Evolutionary conservation across 2,329 filamentous ascomycete genomes (phyloP), one percentile per base, ranked within the genome.

Genomic region (Malbranchea cinnamomea): DNA sequence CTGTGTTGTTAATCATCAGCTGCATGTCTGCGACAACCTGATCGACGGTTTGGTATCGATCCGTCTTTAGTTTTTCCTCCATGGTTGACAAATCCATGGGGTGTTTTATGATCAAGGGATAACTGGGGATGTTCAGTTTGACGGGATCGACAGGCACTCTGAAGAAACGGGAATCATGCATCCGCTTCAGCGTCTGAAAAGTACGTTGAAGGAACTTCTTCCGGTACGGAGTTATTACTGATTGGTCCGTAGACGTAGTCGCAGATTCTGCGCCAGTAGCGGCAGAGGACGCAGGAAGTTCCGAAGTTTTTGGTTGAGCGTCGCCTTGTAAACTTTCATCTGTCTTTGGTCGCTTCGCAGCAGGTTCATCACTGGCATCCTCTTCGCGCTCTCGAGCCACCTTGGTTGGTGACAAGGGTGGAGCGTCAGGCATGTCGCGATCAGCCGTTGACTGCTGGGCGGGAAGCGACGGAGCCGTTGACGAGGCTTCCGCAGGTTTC

Each of bases 71-170:
- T 41, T 80, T 85, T 30, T 67, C 64, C 48, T 95, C 87, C 46
- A 98, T 80, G 6, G 77, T 77, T 22, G 68, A 65, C 21, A 98
- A 67, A 52, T 95, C 87, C 64, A 92, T 85, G 0, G 85, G 85
- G 17, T 76, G 67, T 21, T 74, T 69, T 41, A 95, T 74, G 20
- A 77, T 63, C 2, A 69, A 60, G 39, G 78, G 80, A 38, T 83
- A 79, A 2, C 72, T 74, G 32, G 81, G 83, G 23, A 95, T 72
- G 16, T 61, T 64, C 23, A 93, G 68, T 54, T 78, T 81, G 14
- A 87, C 60, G 22, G 67, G 70, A 49, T 81, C 68, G 5, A 95
- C 89, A 0, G 89, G 77, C 23, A 74, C 67, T 39, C 72, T 67
- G 59, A 93, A 95, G 32, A 77, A 69, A 5, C 59, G 57, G 2